These are phyloP conservation scores for Thielaviopsis euricoi DNA, from an alignment of 2,329 filamentous ascomycete genomes.

Conservation along the genomic window DNA sequence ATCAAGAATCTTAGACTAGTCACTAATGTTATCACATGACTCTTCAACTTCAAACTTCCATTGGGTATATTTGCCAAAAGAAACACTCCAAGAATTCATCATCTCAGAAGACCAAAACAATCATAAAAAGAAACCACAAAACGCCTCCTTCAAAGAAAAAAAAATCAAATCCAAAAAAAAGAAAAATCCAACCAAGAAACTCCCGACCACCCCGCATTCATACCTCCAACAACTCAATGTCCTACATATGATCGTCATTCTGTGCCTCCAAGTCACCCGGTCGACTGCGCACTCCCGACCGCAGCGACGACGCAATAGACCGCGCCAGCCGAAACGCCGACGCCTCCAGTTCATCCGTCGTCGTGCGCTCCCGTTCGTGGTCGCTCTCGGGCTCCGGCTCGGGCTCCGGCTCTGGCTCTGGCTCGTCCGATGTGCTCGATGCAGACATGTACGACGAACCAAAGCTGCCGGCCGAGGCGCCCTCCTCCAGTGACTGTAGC, in stretches of 20 bases:
- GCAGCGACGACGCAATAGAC: neutral
- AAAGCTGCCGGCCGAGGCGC: neutral
- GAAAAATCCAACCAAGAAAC: neutral
- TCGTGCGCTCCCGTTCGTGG: no score
- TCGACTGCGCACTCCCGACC: neutral
- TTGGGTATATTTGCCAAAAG: neutral
- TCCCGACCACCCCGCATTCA: neutral
- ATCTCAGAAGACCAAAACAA: neutral
- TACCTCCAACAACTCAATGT: neutral
- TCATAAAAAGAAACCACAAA: neutral
- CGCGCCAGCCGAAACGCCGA: conserved; percentile 1
- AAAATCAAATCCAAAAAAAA: neutral
- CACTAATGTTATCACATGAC: neutral
- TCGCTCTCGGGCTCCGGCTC: no score
- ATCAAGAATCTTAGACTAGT: no score
- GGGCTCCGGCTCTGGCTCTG: no score
- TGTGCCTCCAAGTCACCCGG: neutral
- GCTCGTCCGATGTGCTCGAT: neutral
- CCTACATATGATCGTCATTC: neutral
- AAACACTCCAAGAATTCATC: neutral
- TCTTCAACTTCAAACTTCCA: no score
- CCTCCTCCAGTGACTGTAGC: conserved; percentile 44
- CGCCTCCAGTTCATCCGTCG: neutral
- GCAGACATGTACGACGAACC: neutral
- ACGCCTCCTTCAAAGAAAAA: neutral